A percentile compares a stretch with the other conserved stretches of the same genome.
These are phyloP conservation scores for Pascua guehoae DNA, from an alignment of 1,284 basidiomycete genomes.

Conservation along the genomic window DNA sequence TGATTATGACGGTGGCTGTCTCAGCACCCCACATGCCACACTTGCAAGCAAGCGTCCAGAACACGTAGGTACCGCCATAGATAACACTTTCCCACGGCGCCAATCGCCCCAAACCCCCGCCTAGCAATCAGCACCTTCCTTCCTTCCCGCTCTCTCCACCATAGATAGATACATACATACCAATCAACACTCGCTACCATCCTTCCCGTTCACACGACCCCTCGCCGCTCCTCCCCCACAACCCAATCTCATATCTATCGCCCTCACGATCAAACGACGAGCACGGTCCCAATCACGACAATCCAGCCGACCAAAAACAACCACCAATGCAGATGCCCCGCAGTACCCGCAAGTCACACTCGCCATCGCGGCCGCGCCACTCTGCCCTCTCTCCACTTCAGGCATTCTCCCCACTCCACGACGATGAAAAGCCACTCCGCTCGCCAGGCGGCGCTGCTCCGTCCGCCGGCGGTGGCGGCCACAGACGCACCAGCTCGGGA, in stretches of 20 bases:
- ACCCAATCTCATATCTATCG: neutral
- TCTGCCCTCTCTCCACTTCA: constrained; percentile 43
- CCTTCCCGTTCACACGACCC: too few species aligned
- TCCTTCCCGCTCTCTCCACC: neutral
- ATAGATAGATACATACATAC: neutral
- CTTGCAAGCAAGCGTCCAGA: too few species aligned
- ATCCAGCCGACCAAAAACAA: neutral
- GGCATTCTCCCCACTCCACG: constrained; percentile 40
- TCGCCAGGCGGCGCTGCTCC: neutral
- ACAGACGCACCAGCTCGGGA: neutral
- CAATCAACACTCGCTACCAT: neutral
- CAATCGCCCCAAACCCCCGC: too few species aligned
- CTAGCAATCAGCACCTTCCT: neutral
- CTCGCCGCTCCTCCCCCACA: too few species aligned
- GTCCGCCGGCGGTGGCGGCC: neutral
- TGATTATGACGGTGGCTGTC: too few species aligned
- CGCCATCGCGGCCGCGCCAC: constrained; percentile 52
- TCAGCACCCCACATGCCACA: too few species aligned
- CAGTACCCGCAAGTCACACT: constrained; percentile 52
- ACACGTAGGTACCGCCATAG: too few species aligned
- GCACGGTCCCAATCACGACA: neutral
- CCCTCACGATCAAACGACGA: neutral
- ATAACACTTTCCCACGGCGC: too few species aligned
- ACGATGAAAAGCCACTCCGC: neutral
- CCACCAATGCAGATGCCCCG: constrained; percentile 4